Conservation (phyloP, 2,329 filamentous ascomycete genomes). For the Arthroderma sp. region DNA sequence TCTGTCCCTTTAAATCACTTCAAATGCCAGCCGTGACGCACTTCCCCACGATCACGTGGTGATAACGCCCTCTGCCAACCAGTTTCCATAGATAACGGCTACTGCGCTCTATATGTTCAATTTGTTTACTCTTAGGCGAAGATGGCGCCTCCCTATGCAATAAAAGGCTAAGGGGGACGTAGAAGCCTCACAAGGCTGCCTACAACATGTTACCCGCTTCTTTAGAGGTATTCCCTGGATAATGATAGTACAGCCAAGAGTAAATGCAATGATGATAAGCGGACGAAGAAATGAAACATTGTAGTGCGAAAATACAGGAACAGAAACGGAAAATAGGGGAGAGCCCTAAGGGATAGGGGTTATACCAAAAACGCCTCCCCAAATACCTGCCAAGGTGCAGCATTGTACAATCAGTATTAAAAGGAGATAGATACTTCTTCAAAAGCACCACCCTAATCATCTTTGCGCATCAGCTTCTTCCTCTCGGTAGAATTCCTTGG, state of each 20-base stretch:
- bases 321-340: background rate
- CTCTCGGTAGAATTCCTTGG: slow-evolving; percentile 40
- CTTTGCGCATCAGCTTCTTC: slow-evolving; percentile 40
- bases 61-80: background rate
- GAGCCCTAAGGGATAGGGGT: background rate
- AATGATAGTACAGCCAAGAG: background rate
- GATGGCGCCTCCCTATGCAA: too few species aligned
- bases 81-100: too few species aligned
- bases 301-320: background rate
- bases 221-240: background rate
- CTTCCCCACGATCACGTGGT: background rate
- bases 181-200: too few species aligned
- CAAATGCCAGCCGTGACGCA: background rate
- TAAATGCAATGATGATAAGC: background rate
- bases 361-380: slow-evolving; percentile 5
- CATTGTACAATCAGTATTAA: slow-evolving; percentile 1
- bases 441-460: slow-evolving; percentile 13
- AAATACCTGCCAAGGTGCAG: slow-evolving; percentile 6
- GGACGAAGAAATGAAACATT: background rate
- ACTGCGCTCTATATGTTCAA: too few species aligned
- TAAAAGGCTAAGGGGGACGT: too few species aligned
- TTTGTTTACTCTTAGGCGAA: too few species aligned
- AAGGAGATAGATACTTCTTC: background rate
- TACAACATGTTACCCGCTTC: too few species aligned
- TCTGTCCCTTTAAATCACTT: background rate